Evolutionary conservation across 2,329 filamentous ascomycete species (phyloP).

Genomic region (Ceratocystis lukuohia): DNA sequence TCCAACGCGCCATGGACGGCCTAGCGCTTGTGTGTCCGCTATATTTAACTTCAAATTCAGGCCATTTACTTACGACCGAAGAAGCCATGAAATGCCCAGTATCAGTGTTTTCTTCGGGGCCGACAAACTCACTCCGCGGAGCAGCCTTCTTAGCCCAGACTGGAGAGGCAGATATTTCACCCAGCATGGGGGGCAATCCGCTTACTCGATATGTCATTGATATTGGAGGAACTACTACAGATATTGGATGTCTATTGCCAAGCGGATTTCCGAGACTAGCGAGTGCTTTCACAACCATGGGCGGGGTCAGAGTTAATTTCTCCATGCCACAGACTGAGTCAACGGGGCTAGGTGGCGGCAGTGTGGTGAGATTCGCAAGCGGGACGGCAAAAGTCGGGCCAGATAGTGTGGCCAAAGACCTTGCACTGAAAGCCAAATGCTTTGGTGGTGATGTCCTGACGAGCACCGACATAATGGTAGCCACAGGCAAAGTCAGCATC

Average conservation of each 20-base stretch:
- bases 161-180: conserved; percentile 7
- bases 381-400: conserved; percentile 24
- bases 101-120: conserved; percentile 22
- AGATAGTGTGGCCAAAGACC: conserved; percentile 23
- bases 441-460: conserved; percentile 22
- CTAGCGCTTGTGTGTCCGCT: conserved; percentile 30
- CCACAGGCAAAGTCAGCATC: conserved; percentile 22
- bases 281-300: conserved; percentile 22
- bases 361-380: conserved; percentile 17
- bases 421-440: conserved; percentile 20
- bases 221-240: conserved; percentile 23
- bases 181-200: neutral
- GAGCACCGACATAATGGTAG: conserved; percentile 23
- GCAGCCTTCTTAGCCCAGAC: conserved; percentile 21
- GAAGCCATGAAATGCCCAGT: conserved; percentile 23
- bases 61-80: conserved; percentile 23
- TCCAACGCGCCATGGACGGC: conserved; percentile 33
- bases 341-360: conserved; percentile 22
- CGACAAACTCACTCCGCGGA: conserved; percentile 23
- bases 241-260: conserved; percentile 22
- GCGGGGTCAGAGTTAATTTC: conserved; percentile 23
- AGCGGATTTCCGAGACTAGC: conserved; percentile 22
- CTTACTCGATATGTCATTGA: conserved; percentile 23
- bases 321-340: conserved; percentile 23
- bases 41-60: conserved; percentile 40